A percentile compares a stretch with the other conserved stretches of the same genome.
Conservation (phyloP, 176 grass and related monocot species). For the Oryza coarctata region DNA sequence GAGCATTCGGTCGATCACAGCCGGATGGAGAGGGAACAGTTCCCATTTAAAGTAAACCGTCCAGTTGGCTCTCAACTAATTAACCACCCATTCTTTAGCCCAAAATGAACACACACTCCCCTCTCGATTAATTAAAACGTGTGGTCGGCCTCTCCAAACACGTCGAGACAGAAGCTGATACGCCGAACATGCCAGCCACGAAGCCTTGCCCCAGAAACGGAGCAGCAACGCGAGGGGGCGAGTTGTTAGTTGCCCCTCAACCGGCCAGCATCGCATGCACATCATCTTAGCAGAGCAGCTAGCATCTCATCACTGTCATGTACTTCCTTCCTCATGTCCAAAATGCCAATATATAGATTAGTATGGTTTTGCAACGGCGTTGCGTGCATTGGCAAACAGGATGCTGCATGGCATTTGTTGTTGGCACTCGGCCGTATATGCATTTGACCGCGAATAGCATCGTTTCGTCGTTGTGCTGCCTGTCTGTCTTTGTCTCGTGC, state of each 20-base stretch:
- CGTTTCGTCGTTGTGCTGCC: not conserved
- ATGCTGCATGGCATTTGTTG: too few relatives aligned
- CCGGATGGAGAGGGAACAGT: constrained; percentile 15
- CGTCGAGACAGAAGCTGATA: not conserved
- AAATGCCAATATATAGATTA: not conserved
- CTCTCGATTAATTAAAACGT: not conserved
- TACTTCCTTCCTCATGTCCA: not conserved
- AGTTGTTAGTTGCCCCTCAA: constrained; percentile 19
- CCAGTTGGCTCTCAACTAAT: not conserved
- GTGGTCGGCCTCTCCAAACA: not conserved
- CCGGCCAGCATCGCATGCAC: constrained; percentile 7
- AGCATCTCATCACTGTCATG: not conserved
- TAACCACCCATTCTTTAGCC: not conserved
- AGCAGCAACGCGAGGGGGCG: not conserved
- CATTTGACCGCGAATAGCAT: constrained; percentile 34
- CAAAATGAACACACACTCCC: not conserved
- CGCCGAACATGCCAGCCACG: not conserved
- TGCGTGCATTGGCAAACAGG: not conserved
- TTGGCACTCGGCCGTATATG: not conserved
- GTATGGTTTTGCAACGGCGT: not conserved
- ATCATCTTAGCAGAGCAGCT: not conserved
- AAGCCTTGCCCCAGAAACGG: not conserved
- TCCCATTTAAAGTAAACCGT: not conserved
- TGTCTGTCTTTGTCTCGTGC: not conserved
- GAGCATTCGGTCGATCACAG: not conserved